Evolutionary conservation across 2,329 filamentous ascomycete species (phyloP).

Genomic region (Cryphonectria naterciae): DNA sequence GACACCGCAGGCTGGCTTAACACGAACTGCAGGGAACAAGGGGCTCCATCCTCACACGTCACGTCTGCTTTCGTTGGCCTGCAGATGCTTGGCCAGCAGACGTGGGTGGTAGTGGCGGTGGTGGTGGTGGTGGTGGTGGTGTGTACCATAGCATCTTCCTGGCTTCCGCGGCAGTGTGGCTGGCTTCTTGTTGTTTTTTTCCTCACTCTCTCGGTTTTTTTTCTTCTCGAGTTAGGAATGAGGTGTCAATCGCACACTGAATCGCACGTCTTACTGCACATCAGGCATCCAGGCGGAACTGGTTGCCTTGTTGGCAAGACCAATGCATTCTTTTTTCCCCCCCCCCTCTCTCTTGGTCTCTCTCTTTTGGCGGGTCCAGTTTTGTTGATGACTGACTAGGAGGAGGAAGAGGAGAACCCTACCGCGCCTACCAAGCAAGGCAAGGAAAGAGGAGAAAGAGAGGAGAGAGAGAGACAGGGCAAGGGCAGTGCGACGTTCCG

Average conservation of each 20-base stretch:
- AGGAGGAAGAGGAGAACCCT: conserved; percentile 1
- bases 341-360: neutral
- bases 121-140: neutral
- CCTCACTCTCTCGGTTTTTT: too few species aligned
- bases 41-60: conserved; percentile 1
- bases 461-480: too few species aligned
- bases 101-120: neutral
- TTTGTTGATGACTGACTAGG: neutral
- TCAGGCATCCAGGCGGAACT: neutral
- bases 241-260: neutral
- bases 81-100: conserved; percentile 1
- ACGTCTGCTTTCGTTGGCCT: conserved; percentile 9
- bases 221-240: neutral
- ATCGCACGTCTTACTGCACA: neutral
- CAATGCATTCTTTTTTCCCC: neutral
- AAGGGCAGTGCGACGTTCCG: neutral
- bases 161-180: neutral
- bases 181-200: neutral
- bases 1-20: neutral
- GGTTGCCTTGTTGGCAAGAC: neutral
- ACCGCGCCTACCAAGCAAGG: neutral
- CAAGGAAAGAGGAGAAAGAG: neutral
- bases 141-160: neutral
- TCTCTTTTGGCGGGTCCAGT: neutral
- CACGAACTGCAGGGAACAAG: conserved; percentile 2